Evolutionary conservation across 225 moss, liverwort and hornwort genomes (phyloP).

Genomic region (Climacium dendroides): DNA sequence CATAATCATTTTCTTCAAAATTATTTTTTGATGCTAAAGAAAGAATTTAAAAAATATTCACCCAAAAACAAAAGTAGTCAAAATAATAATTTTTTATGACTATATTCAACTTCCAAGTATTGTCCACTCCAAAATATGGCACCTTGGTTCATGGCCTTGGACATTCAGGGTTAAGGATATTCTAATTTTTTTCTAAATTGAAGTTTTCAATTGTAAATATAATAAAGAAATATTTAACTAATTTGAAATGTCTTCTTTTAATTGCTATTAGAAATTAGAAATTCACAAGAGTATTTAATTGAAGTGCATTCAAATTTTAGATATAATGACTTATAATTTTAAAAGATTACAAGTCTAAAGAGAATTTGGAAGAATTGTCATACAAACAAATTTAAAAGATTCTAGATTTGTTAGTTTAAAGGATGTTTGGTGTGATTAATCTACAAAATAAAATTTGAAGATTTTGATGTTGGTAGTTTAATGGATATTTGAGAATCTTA

Average conservation of each 20-base stretch:
- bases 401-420: background rate
- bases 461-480: background rate
- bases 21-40: no score
- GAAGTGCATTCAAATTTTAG: background rate
- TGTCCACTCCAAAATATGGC: background rate
- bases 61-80: no score
- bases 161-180: no score
- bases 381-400: background rate
- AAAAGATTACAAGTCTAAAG: background rate
- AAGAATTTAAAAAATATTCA: no score
- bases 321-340: background rate
- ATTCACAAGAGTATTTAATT: background rate
- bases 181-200: background rate
- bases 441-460: background rate
- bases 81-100: no score
- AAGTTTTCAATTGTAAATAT: background rate
- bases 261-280: background rate
- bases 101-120: background rate
- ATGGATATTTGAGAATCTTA: no score
- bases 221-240: background rate
- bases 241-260: background rate
- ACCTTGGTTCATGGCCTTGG: no score
- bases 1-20: no score
- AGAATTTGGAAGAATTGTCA: background rate
- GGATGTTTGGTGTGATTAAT: background rate